Evolutionary conservation across 495 filamentous ascomycete genomes (phyloP).

Genomic region (Aspergillus conjunctus): DNA sequence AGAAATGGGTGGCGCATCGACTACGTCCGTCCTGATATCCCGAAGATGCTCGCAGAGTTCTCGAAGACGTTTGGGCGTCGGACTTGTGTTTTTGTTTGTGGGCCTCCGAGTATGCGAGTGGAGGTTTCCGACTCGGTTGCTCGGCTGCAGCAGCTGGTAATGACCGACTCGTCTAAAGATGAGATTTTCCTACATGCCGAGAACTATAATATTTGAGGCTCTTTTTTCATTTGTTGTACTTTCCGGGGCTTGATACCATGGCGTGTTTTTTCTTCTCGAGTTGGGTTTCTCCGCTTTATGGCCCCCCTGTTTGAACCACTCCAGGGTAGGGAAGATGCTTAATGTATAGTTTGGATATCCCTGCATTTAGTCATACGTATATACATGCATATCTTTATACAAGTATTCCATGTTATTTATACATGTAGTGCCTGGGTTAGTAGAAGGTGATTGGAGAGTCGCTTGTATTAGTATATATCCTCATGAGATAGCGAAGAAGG

Average conservation of each 20-base stretch:
- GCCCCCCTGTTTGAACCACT: background rate
- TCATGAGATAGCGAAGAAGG: background rate
- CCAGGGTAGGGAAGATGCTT: background rate
- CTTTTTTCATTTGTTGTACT: constrained; percentile 12
- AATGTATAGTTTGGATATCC: constrained; percentile 11
- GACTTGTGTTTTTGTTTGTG: constrained; percentile 93
- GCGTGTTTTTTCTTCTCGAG: constrained; percentile 7
- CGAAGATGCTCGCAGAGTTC: constrained; percentile 78
- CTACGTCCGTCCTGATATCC: constrained; percentile 87
- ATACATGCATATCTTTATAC: background rate
- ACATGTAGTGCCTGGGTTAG: background rate
- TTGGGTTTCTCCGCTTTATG: background rate
- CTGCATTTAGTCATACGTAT: constrained; percentile 3
- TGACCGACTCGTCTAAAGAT: constrained; percentile 73
- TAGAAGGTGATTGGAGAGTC: background rate
- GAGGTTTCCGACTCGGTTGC: constrained; percentile 86
- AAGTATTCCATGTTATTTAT: background rate
- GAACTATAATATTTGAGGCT: constrained; percentile 77
- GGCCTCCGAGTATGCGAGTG: constrained; percentile 81
- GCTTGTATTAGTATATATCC: background rate
- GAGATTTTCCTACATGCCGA: constrained; percentile 95
- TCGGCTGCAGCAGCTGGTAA: constrained; percentile 76
- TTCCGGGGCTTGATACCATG: constrained; percentile 18
- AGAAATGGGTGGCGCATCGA: constrained; percentile 87
- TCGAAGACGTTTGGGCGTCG: constrained; percentile 77